Conservation (phyloP, 352 stramenopile genomes). For the Poterioochromonas sp. region DNA sequence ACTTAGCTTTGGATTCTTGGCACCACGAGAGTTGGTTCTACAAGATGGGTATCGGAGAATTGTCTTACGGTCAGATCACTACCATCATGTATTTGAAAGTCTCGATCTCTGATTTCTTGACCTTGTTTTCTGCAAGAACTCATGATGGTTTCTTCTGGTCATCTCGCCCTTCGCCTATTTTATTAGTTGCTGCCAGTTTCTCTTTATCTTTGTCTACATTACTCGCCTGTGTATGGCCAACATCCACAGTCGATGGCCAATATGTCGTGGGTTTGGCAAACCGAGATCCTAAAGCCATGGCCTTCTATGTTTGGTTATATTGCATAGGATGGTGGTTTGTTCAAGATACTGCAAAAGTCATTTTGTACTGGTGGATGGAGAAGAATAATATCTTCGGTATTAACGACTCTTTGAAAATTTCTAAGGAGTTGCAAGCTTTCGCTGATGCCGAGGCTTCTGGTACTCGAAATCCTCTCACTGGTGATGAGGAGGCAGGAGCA, state of each 20-base stretch:
- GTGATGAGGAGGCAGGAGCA: background rate
- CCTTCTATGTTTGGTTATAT: slow-evolving; percentile 73
- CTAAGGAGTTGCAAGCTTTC: background rate
- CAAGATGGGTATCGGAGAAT: slow-evolving; percentile 9
- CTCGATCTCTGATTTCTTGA: slow-evolving; percentile 77
- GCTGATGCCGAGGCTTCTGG: too few relatives aligned
- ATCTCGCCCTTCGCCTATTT: slow-evolving; percentile 55
- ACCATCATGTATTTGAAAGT: slow-evolving; percentile 85
- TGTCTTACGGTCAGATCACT: slow-evolving; percentile 75
- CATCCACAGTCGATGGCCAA: slow-evolving; percentile 63
- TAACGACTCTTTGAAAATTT: slow-evolving; percentile 24
- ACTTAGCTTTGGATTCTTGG: slow-evolving; percentile 36
- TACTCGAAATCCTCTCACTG: background rate
- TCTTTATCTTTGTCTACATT: slow-evolving; percentile 66
- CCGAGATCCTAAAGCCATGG: slow-evolving; percentile 52
- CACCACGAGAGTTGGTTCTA: slow-evolving; percentile 31
- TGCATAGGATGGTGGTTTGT: slow-evolving; percentile 71
- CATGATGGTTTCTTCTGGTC: slow-evolving; percentile 64
- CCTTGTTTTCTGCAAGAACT: slow-evolving; percentile 72
- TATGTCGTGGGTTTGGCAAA: slow-evolving; percentile 41
- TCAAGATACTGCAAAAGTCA: slow-evolving; percentile 65
- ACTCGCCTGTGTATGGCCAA: slow-evolving; percentile 68
- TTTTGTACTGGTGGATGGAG: slow-evolving; percentile 56
- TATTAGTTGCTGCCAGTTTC: slow-evolving; percentile 59
- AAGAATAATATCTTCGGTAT: slow-evolving; percentile 54